These are phyloP conservation scores for Persicaria maculosa DNA, from an alignment of 148 eudicot species.

Conservation along the genomic window DNA sequence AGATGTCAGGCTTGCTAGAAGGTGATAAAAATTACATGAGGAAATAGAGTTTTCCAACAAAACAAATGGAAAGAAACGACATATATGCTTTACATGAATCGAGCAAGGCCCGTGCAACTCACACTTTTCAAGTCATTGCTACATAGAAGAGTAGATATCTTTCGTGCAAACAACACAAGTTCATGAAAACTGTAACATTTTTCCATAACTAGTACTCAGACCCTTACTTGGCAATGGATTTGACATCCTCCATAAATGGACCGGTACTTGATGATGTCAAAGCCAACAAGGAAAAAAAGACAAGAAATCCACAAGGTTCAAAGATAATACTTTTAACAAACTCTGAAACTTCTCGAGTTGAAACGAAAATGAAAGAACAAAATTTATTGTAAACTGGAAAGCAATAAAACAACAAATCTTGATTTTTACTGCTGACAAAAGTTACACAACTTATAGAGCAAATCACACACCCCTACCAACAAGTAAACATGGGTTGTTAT, in stretches of 20 bases:
- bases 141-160: conserved; percentile 47
- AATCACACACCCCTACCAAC: not conserved
- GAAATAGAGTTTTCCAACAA: not conserved
- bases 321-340: not conserved
- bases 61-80: not conserved
- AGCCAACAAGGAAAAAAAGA: not conserved
- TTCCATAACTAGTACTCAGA: conserved; percentile 54
- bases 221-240: conserved; percentile 50
- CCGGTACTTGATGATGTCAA: conserved; percentile 43
- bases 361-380: not conserved
- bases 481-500: not conserved
- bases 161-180: conserved; percentile 57
- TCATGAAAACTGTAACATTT: conserved; percentile 61
- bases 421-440: not conserved
- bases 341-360: not conserved
- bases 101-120: conserved; percentile 28
- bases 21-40: not conserved
- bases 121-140: conserved; percentile 36
- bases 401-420: not conserved
- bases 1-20: not conserved
- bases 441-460: not conserved
- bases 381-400: not conserved
- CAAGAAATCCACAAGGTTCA: not conserved
- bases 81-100: not conserved
- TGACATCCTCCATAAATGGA: conserved; percentile 76